Evolutionary conservation across 129 eudicot genomes (phyloP), one percentile per base, ranked within the genome.

Genomic region (Solidago caesia): DNA sequence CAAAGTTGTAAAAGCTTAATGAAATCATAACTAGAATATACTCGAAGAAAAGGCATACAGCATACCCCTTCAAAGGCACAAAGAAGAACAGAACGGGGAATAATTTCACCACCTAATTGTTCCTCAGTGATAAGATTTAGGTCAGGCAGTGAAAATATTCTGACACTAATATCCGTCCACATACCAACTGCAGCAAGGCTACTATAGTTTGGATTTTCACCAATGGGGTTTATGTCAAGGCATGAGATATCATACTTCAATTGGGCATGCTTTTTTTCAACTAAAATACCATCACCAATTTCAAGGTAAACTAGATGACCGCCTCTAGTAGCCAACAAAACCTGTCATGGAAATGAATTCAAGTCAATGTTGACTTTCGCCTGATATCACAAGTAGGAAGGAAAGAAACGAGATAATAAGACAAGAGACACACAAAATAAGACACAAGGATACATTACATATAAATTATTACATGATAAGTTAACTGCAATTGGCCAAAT

Each of bases 51-150:
- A 74, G 2, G 27, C 88, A 14, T 88, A 94, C 99, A 2, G 27
- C 88, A 14, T 88, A 94, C 99, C 93, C 99, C 99, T 82, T 94
- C 99, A 68, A 94, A 91, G 64, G 96, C 75, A 80, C 99, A 94
- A 41, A 94, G 77, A 76, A 94, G 99, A 77, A 94, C 99, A 46
- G 99, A 94, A 2, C 99, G 94, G 25, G 99, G 97, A 60, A 94
- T 94, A 8, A 94, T 94, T 78, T 94, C 99, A 29, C 99, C 99
- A 80, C 99, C 98, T 83, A 94, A 75, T 43, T 76, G 86, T 82
- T 91, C 97, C 85, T 94, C 90, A 12, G 96, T 91, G 27, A 86
- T 77, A 39, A 85, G 89, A 77, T 85, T 89, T 45, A 94, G 85
- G 63, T 88, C 99, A 2, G 99, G 97, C 60, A 94, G 99, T 15